These are phyloP conservation scores for Pogostemon cablin DNA, from an alignment of 257 asterid species.

Conservation along the genomic window DNA sequence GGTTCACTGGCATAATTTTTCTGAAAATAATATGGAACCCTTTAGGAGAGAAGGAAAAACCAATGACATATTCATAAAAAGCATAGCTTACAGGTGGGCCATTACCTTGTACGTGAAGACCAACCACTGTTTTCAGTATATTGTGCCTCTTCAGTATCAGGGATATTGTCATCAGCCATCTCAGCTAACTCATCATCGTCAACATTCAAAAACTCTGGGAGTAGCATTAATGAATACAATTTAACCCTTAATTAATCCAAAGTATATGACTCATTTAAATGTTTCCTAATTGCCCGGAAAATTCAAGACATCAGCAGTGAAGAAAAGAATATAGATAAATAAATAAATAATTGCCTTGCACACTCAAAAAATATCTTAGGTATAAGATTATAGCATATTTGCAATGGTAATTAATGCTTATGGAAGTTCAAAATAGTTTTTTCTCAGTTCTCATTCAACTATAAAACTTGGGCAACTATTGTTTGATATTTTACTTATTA, in stretches of 20 bases:
- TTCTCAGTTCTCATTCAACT: not conserved
- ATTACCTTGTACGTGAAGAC: slow-evolving; percentile 91
- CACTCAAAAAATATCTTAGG: not conserved
- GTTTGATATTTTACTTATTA: not conserved
- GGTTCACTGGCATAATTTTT: not conserved
- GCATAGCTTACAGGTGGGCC: slow-evolving; percentile 1
- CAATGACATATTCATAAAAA: not conserved
- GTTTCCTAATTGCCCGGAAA: not conserved
- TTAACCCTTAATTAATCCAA: slow-evolving; percentile 20
- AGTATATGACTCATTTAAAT: not conserved
- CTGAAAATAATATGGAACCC: not conserved
- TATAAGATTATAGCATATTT: not conserved
- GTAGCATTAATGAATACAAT: slow-evolving; percentile 32
- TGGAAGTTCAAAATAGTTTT: not conserved
- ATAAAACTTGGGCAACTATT: not conserved
- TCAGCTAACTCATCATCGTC: slow-evolving; percentile 78
- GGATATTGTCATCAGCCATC: slow-evolving; percentile 61
- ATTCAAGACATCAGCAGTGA: not conserved
- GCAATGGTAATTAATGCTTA: not conserved
- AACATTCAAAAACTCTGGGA: slow-evolving; percentile 69
- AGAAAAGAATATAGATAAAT: not conserved
- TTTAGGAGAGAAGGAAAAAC: not conserved
- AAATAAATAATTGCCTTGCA: not conserved
- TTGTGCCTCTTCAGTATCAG: slow-evolving; percentile 53
- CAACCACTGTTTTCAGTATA: slow-evolving; percentile 75